Evolutionary conservation across 169 alveolate genomes (phyloP), one percentile per base, ranked within the genome.

Genomic region (Cryptosporidium felis): DNA sequence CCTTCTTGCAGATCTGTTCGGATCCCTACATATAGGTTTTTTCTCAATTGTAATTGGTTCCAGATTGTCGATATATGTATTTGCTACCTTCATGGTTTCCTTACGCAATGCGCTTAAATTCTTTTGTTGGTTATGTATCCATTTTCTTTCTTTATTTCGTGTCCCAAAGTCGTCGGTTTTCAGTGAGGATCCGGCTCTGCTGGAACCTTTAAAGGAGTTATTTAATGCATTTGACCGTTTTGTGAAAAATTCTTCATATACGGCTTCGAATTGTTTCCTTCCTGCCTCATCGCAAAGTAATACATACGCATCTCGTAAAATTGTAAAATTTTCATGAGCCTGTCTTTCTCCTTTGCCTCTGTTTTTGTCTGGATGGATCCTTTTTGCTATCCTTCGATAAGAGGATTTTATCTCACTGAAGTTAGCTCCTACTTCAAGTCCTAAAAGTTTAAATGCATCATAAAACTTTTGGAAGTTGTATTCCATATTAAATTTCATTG

Each of bases 331-430:
- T 38, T 74, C 85, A 16, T 74, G 85, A 6, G 85, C 85, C 1
- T n/a, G 12, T 23, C 21, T 53, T 14, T 49, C 41, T 12, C 40
- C 38, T 32, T 18, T 10, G 8, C 40, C 63, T 36, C 74, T 49
- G 42, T 74, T 74, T 42, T 74, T 74, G 30, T 74, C 85, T 1
- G 85, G 85, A 40, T 74, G 85, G 14, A 53, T 56, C 12, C 40
- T 45, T 41, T 42, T 74, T 36, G 85, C 85, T 36, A 32, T 4
- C 41, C 28, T 74, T 5, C 85, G 45, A 36, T 34, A 74, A 21
- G 85, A 42, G 16, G 63, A 53, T 23, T 53, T 74, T 21, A 74
- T 74, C 28, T 53, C 67, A 9, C 23, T 23, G 5, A 36, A 5
- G 38, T 59, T 49, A 5, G 58, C 49, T 18, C 85, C 85, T 6